Base-by-base conservation (phyloP, 257 asterid genomes). In the Avicennia marina region DNA sequence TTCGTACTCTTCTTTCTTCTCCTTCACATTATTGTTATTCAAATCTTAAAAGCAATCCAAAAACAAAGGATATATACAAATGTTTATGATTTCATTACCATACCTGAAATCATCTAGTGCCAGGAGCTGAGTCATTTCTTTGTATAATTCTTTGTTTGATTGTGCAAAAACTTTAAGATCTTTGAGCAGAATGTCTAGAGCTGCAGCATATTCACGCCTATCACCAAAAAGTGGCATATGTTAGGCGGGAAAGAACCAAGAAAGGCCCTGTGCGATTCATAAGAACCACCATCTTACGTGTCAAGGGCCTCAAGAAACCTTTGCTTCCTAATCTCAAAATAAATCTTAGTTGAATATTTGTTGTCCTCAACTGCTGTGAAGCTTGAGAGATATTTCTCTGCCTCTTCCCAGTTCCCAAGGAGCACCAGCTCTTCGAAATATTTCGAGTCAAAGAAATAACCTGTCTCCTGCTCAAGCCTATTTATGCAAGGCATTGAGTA, bases 391-490 rank as follows among this genome's bases (percentile, higher is more conserved):
- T 89, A 89, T 7, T 60, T 52, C 77, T 85, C 94, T 0, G 79
- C 77, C 62, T 81, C 74, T 5, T 72, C 71, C 94, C 94, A 89
- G 10, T 65, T 52, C 3, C 94, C 94, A 7, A 46, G 25, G 27
- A 77, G 73, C 53, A 74, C 62, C 53, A 86, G 68, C 51, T 74
- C 82, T 58, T 83, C 87, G 11, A 89, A 77, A 63, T 81, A 75
- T 1, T 64, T 61, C 81, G 77, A 55, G 69, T 89, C 79, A 39
- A 85, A 85, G 78, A 75, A 89, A 68, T 69, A 64, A 13, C 82
- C 82, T 0, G 90, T 64, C 76, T 89, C 96, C 69, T 73, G 84
- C 82, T 83, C 87, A 53, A 89, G 85, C 82, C 96, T 89, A 55
- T 53, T 8, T 11, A 8, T 17, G 50, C 43, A 63, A 53, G 41